Evolutionary conservation across 192 early-diverging fungal genomes (phyloP), one percentile per base, ranked within the genome.

Genomic region (Umbelopsis vinacea): DNA sequence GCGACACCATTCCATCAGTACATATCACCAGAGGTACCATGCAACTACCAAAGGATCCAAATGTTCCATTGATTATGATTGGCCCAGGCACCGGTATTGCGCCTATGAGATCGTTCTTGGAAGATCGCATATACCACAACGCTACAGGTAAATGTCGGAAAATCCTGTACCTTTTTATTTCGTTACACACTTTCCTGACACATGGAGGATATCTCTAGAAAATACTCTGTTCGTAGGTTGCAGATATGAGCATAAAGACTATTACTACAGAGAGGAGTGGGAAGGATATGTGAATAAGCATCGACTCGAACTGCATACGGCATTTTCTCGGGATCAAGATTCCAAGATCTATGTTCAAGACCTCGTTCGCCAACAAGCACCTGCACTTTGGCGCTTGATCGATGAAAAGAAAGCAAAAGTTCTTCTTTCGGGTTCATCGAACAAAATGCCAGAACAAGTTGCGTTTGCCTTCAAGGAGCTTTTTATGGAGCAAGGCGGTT

Each of bases 11-110:
- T 0, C 63, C 84, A 29, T 77, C 70, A 17, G 55, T 93, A 46
- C 80, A 82, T 6, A 81, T 93, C 69, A 80, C 83, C 14, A 74
- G 78, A 15, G 94, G 94, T 22, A 91, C 92, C 0, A 89, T 95
- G 85, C 71, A 66, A 22, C 74, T 91, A 63, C 91, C 95, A 22
- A 79, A 83, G 50, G 79, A 83, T 21, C 71, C 82, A 0, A 43
- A 29, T 8, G 70, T 81, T 11, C 94, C 94, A 2, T 52, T 92
- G 0, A 89, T 97, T 38, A 89, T 93, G 67, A 91, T 97, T 66
- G 97, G 94, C 0, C 94, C 93, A 68, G 89, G 93, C 7, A 98
- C 97, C 0, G 97, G 97, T 21, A 85, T 99, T 23, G 96, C 97
- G 10, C 93, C 97, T 0, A 96, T 99, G 87, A 85, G 95, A 71